Conservation (phyloP, 2,329 filamentous ascomycete genomes). For the Claviceps spartinae region DNA sequence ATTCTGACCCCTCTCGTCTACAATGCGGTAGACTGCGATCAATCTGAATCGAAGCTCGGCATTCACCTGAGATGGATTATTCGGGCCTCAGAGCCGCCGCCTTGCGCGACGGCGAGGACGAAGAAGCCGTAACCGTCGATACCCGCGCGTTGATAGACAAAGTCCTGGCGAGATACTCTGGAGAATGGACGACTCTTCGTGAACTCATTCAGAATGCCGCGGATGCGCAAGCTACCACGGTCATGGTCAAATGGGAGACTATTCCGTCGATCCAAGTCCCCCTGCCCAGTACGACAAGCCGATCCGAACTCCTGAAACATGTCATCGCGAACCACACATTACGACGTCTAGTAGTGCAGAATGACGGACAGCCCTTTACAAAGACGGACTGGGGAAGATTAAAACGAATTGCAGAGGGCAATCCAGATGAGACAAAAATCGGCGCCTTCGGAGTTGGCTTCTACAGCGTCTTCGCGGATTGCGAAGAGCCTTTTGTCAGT, state of each 20-base stretch:
- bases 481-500: constrained; percentile 92
- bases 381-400: constrained; percentile 85
- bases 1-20: neutral
- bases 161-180: constrained; percentile 88
- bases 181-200: constrained; percentile 81
- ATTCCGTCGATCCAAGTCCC: constrained; percentile 68
- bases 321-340: constrained; percentile 74
- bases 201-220: constrained; percentile 98
- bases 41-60: too few species aligned
- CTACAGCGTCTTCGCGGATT: constrained; percentile 97
- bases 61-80: constrained; percentile 49
- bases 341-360: constrained; percentile 76
- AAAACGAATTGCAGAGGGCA: constrained; percentile 97
- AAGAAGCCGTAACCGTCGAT: constrained; percentile 96
- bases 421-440: constrained; percentile 97
- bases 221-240: constrained; percentile 80
- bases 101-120: constrained; percentile 72
- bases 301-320: constrained; percentile 67
- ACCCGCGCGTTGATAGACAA: constrained; percentile 96
- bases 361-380: constrained; percentile 79
- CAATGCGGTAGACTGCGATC: neutral
- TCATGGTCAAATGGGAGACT: constrained; percentile 87
- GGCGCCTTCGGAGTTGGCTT: constrained; percentile 97
- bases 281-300: constrained; percentile 49
- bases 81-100: constrained; percentile 73